Base-by-base conservation (phyloP, 495 filamentous ascomycete genomes). In the Beverwykella pulmonaria region DNA sequence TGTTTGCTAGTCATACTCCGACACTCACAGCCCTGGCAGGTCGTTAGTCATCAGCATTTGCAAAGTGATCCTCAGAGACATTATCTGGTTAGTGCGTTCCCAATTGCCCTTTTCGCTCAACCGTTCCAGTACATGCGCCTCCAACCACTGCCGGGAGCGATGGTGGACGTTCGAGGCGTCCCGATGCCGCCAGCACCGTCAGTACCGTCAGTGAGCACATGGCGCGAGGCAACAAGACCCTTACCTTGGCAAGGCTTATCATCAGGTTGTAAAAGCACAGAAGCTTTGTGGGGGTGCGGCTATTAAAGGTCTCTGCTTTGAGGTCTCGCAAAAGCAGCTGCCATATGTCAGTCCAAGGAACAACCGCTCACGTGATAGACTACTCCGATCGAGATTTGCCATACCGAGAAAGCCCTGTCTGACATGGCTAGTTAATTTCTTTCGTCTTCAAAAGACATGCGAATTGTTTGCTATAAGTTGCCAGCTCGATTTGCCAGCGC, bases 21-120 rank as follows among this genome's bases (percentile, higher is more conserved):
- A 41, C 60, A 29, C 41, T 25, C 46, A 30, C 44, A 20, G 44
- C 27, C 26, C 52, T 44, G 49, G 17, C 17, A 23, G 2, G 22
- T n/a, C 14, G 60, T 63, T 63, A 63, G 60, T 63, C 60, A 63
- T 54, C 52, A 17, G 10, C 22, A 27, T 53, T 61, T 36, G 25
- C 52, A 32, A 55, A 36, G 4, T 3, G n/a, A 55, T 34, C 26
- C 9, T 12, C 32, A 48, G 41, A 32, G 29, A 20, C 26, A 29
- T 34, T 12, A 10, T 8, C 52, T 52, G 6, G 8, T 6, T 4
- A 17, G 17, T 48, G 44, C 20, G 17, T 48, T 17, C 20, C 15
- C 44, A 4, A 48, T 48, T 17, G 20, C 10, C 20, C 22, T 52
- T 29, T 26, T 10, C 29, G 15, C 4, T 14, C 19, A 8, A 52